Conservation (phyloP, 176 grass and related monocot genomes). For the Alopecurus myosuroides region DNA sequence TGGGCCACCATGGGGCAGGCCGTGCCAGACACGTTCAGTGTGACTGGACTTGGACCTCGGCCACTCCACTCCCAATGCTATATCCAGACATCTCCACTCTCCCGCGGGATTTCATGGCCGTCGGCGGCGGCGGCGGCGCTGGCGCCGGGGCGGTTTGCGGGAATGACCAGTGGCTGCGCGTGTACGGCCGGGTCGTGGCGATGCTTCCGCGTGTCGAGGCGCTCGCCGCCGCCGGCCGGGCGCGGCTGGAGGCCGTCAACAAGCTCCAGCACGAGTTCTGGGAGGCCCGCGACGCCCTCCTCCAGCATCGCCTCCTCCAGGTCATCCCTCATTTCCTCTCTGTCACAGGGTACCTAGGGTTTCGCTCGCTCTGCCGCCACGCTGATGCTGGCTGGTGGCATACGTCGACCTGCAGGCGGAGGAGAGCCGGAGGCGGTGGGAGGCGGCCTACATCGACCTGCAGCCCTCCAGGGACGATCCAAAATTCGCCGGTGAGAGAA, state of each 20-base stretch:
- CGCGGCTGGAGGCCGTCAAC: background rate
- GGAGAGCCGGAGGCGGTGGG: background rate
- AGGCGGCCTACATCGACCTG: background rate
- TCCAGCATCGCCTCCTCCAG: background rate
- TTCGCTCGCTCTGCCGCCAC: background rate
- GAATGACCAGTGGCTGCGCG: background rate
- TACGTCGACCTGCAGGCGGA: background rate
- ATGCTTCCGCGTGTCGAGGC: conserved; percentile 24
- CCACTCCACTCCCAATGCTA: no score
- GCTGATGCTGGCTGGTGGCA: background rate
- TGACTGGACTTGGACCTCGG: no score
- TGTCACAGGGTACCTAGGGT: background rate
- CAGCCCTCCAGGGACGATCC: background rate
- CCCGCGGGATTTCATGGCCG: no score
- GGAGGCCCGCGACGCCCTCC: background rate
- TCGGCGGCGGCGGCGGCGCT: background rate
- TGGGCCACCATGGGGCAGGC: no score
- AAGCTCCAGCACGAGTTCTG: background rate
- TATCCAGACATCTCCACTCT: no score
- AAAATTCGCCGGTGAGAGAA: background rate
- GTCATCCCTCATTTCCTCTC: background rate
- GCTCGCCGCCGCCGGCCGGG: conserved; percentile 12
- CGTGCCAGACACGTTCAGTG: no score
- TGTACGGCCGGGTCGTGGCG: conserved; percentile 12
- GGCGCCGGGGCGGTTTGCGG: background rate